phyloP scores from a whole-genome alignment of 176 grass and related monocot species.

The Phyllostachys edulis region DNA sequence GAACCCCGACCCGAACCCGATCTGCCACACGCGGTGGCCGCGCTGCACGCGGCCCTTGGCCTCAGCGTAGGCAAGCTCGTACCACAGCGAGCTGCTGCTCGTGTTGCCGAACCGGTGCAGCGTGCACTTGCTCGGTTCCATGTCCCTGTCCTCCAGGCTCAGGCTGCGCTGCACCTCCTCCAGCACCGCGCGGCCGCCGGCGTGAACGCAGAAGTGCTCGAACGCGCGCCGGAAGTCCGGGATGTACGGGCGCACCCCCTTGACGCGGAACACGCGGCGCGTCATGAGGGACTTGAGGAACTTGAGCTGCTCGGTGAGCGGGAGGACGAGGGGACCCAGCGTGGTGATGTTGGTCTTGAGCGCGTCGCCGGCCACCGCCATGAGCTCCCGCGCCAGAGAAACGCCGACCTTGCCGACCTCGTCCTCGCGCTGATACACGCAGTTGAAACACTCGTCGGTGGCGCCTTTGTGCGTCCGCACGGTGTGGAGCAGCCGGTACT shows the following conservation, averaged over 20 bases:
- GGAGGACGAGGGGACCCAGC: constrained; percentile 62
- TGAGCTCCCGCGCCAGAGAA: constrained; percentile 66
- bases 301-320: constrained; percentile 60
- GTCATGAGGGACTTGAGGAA: constrained; percentile 55
- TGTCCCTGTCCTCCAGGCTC: constrained; percentile 47
- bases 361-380: constrained; percentile 66
- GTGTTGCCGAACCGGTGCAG: constrained; percentile 78
- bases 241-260: constrained; percentile 63
- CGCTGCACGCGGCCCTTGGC: constrained; percentile 61
- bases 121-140: constrained; percentile 61
- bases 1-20: constrained; percentile 69
- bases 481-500: constrained; percentile 71
- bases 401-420: constrained; percentile 42
- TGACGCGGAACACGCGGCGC: constrained; percentile 50
- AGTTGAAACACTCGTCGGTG: constrained; percentile 61
- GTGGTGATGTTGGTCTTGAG: constrained; percentile 88
- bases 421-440: constrained; percentile 81
- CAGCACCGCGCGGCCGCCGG: constrained; percentile 64
- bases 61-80: constrained; percentile 83
- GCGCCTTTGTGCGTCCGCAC: constrained; percentile 79
- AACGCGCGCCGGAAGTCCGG: constrained; percentile 70
- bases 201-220: constrained; percentile 88
- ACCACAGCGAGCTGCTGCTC: constrained; percentile 82
- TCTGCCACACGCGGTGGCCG: constrained; percentile 69
- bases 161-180: constrained; percentile 72